Conservation (phyloP, 139 green algal species). For the Haematococcus lacustris region DNA sequence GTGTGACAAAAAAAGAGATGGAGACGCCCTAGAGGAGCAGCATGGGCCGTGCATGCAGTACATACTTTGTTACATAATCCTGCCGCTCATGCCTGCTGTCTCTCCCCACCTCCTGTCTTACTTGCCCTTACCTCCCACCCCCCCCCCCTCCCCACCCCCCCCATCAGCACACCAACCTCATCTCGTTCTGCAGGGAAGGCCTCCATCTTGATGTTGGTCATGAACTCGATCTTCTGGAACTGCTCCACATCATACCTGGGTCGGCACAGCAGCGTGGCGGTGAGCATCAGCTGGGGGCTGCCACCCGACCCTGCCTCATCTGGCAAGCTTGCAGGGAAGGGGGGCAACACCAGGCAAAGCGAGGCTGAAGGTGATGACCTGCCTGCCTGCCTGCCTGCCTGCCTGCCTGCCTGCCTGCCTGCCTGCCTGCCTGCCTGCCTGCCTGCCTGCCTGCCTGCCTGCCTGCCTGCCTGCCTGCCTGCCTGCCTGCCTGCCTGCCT, state of each 20-base stretch:
- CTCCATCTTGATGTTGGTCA: constrained; percentile 81
- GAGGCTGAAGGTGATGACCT: too few species aligned
- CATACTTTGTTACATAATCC: neutral
- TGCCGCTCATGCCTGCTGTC: constrained; percentile 46
- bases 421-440: too few species aligned
- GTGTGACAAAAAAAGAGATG: neutral
- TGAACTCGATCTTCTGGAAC: constrained; percentile 94
- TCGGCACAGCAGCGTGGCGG: too few species aligned
- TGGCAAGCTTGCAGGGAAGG: too few species aligned
- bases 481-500: too few species aligned
- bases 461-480: too few species aligned
- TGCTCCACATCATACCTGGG: constrained; percentile 95
- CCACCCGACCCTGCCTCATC: too few species aligned
- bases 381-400: too few species aligned
- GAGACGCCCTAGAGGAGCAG: neutral
- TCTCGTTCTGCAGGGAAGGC: constrained; percentile 62
- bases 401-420: too few species aligned
- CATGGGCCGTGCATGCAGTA: neutral
- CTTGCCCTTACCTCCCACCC: neutral
- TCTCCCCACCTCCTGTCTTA: constrained; percentile 72
- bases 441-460: too few species aligned
- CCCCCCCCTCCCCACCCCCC: constrained; percentile 65
- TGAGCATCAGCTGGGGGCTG: too few species aligned
- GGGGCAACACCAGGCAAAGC: too few species aligned
- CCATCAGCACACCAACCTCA: constrained; percentile 70